Evolutionary conservation across 2,329 filamentous ascomycete species (phyloP), one percentile per base, ranked within the genome.

Genomic region (Metarhizium robertsii): DNA sequence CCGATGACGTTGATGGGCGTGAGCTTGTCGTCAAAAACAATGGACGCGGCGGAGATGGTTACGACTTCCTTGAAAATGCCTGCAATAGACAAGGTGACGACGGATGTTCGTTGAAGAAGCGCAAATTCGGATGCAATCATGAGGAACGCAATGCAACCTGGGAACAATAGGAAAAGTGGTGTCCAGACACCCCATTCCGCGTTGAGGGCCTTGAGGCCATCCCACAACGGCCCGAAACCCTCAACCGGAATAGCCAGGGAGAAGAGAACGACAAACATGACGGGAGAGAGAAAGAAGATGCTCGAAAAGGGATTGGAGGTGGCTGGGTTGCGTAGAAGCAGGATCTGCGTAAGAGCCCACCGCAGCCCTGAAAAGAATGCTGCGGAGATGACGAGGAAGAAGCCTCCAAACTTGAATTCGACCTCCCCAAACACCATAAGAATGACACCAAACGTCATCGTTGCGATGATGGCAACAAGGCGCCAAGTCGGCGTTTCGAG

Each of bases 61-160:
- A 99, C 86, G 45, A 97, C 94, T 74, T 99, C 94, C 70, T 99
- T 99, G 79, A 99, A 97, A 59, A 99, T 97, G 58, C 94, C 94
- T 59, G 92, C 95, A 63, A 99, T 96, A 53, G 88, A 95, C 49
- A 99, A 79, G 0, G 94, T 97, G 53, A 99, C 94, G 53, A 99
- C 94, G 1, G 89, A 95, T 0, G 92, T 97, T 50, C 94, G 89
- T 75, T 96, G 88, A 61, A 99, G 81, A 59, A 99, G 81, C 53
- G 94, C 92, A 69, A 97, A 99, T 72, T 99, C 94, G 54, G 90
- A 92, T 0, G 91, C 85, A 18, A 95, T 97, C 94, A 99, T 99
- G 59, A 91, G 81, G 69, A 99, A 99, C 2, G 94, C 94, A 53
- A 99, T 86, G 42, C 83, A 79, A 18, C 94, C 94, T 0, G 94